These are phyloP conservation scores for Penicillium pancosmium DNA, from an alignment of 495 filamentous ascomycete species.

Conservation along the genomic window DNA sequence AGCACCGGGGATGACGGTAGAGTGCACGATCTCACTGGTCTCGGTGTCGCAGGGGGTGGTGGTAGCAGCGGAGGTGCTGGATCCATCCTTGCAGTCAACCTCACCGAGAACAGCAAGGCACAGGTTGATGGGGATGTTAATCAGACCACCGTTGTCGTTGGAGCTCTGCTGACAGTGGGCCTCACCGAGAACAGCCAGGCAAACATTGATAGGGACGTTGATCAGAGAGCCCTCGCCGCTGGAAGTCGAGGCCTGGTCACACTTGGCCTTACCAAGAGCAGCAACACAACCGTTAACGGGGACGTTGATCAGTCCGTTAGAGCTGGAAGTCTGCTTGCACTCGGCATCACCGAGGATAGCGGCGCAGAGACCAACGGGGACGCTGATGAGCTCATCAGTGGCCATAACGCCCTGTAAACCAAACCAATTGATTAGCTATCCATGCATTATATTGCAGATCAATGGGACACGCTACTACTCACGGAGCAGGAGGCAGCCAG, in stretches of 20 bases:
- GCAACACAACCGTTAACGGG: conserved; percentile 31
- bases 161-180: conserved; percentile 25
- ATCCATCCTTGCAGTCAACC: conserved; percentile 25
- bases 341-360: conserved; percentile 30
- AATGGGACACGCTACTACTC: not conserved
- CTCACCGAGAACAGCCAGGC: conserved; percentile 31
- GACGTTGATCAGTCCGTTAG: conserved; percentile 31
- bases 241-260: conserved; percentile 30
- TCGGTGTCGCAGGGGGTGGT: conserved; percentile 4
- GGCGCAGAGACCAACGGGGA: conserved; percentile 31
- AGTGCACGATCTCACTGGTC: conserved; percentile 4
- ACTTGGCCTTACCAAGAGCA: conserved; percentile 34
- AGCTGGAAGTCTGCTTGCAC: conserved; percentile 25
- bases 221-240: conserved; percentile 25
- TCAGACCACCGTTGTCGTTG: conserved; percentile 18
- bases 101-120: conserved; percentile 35
- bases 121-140: conserved; percentile 34
- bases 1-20: conserved; percentile 1
- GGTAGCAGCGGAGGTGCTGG: conserved; percentile 8
- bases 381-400: conserved; percentile 27
- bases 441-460: not conserved
- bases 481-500: conserved; percentile 29
- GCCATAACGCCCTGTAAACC: conserved; percentile 22
- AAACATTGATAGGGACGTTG: conserved; percentile 36
- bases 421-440: conserved; percentile 4